Evolutionary conservation across 306 rosid species (phyloP).

Genomic region (Prunus campanulata): DNA sequence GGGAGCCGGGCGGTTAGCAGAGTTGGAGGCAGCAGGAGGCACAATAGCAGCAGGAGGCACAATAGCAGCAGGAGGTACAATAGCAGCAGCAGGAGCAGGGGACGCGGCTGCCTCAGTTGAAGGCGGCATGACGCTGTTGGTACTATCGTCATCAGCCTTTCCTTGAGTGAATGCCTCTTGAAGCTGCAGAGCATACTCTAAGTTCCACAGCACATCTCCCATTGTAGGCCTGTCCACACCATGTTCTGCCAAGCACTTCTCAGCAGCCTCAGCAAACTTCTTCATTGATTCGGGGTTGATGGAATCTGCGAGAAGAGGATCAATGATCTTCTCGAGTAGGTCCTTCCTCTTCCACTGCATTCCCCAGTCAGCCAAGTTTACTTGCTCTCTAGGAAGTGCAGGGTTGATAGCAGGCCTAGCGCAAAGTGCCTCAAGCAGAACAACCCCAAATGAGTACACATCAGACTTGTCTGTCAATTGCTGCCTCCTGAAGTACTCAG

Average conservation of each 20-base stretch:
- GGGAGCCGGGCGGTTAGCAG: not conserved
- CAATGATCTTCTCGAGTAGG: conserved; percentile 39
- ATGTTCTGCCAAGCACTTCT: conserved; percentile 48
- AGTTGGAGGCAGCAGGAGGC: not conserved
- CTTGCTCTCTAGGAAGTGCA: conserved; percentile 48
- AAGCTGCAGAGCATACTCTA: conserved; percentile 52
- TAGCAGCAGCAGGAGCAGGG: conserved; percentile 9
- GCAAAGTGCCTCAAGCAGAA: conserved; percentile 41
- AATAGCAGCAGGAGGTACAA: not conserved
- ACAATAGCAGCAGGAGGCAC: not conserved
- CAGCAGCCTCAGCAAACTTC: conserved; percentile 52
- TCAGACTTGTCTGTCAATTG: conserved; percentile 53
- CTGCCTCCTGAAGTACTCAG: conserved; percentile 50
- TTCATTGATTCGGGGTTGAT: conserved; percentile 50
- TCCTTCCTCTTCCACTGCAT: conserved; percentile 54
- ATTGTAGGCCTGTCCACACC: conserved; percentile 57
- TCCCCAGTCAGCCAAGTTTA: conserved; percentile 57
- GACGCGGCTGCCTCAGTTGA: not conserved
- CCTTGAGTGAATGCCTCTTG: conserved; percentile 46
- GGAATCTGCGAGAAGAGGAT: conserved; percentile 35
- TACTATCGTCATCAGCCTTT: conserved; percentile 24
- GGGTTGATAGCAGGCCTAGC: conserved; percentile 47
- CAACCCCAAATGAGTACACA: conserved; percentile 54
- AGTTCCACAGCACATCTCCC: conserved; percentile 56
- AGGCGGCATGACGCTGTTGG: not conserved